phyloP scores from a whole-genome alignment of 2,329 filamentous ascomycete species.

The Xylariaceae sp. region DNA sequence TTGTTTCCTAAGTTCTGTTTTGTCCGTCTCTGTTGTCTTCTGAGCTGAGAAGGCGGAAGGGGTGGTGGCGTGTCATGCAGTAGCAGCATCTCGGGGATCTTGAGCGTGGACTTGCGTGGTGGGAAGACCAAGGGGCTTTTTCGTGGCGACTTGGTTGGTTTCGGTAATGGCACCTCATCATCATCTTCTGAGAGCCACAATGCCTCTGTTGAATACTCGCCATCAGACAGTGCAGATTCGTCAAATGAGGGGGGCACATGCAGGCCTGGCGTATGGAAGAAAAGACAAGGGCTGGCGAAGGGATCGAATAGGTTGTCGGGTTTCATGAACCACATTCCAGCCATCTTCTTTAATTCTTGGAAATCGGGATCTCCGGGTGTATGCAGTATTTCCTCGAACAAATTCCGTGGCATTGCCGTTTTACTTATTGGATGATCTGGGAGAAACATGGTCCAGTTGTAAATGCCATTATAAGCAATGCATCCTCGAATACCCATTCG shows the following conservation, averaged over 20 bases:
- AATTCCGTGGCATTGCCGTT: constrained; percentile 1
- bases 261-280: constrained; percentile 55
- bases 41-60: constrained; percentile 11
- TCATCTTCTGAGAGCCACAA: constrained; percentile 4
- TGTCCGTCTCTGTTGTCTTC: constrained; percentile 20
- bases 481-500: constrained; percentile 51
- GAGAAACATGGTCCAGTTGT: constrained; percentile 62
- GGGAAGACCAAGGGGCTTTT: constrained; percentile 46
- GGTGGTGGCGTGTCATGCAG: constrained; percentile 40
- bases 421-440: constrained; percentile 49
- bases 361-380: constrained; percentile 34
- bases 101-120: constrained; percentile 44
- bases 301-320: constrained; percentile 56
- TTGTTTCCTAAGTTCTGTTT: constrained; percentile 36
- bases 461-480: constrained; percentile 58
- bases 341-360: constrained; percentile 35
- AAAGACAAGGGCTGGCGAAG: constrained; percentile 57
- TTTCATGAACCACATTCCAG: constrained; percentile 44
- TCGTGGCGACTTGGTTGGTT: constrained; percentile 8
- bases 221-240: constrained; percentile 30
- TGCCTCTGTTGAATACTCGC: constrained; percentile 21
- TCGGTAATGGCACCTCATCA: not conserved
- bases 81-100: constrained; percentile 49
- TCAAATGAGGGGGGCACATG: constrained; percentile 45
- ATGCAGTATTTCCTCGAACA: constrained; percentile 20